A percentile compares a stretch with the other conserved stretches of the same genome.
Evolutionary conservation across 805 yeast genomes (phyloP).

Genomic region (Starmerella khaoyaiensis): DNA sequence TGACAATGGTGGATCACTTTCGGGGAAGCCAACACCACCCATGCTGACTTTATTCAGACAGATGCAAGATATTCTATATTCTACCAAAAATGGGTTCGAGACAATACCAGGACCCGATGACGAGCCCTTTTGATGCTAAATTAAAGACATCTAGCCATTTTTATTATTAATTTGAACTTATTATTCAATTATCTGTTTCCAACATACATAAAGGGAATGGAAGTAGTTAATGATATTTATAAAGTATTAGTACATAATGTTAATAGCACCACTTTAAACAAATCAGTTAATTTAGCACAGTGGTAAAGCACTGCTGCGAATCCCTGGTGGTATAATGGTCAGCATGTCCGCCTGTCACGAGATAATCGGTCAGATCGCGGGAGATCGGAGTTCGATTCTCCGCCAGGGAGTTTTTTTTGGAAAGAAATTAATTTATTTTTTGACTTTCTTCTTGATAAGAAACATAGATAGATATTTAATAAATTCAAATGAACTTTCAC

Average conservation of each 20-base stretch:
- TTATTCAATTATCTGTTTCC: too few species aligned
- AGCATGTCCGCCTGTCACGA: constrained; percentile 20
- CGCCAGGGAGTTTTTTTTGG: constrained; percentile 16
- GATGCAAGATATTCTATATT: constrained; percentile 63
- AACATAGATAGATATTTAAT: neutral
- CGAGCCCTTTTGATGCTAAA: constrained; percentile 16
- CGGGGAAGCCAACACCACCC: constrained; percentile 19
- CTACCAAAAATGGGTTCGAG: constrained; percentile 75
- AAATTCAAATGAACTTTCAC: neutral
- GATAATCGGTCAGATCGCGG: constrained; percentile 14
- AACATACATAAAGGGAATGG: too few species aligned
- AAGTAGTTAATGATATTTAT: too few species aligned
- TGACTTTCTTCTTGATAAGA: neutral
- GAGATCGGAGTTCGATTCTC: constrained; percentile 21
- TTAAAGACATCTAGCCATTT: too few species aligned
- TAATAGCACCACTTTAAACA: too few species aligned
- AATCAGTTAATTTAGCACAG: too few species aligned
- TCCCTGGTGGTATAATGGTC: constrained; percentile 19
- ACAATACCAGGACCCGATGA: constrained; percentile 30
- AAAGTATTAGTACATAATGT: too few species aligned
- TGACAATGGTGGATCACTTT: constrained; percentile 27
- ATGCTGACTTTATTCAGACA: constrained; percentile 37
- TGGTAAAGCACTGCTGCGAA: too few species aligned
- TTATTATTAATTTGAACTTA: too few species aligned
- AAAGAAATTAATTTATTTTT: neutral